Percentiles rank a stretch among this genome's conserved stretches.
Conservation (phyloP, 352 stramenopile species). For the Globisporangium iwayamae region DNA sequence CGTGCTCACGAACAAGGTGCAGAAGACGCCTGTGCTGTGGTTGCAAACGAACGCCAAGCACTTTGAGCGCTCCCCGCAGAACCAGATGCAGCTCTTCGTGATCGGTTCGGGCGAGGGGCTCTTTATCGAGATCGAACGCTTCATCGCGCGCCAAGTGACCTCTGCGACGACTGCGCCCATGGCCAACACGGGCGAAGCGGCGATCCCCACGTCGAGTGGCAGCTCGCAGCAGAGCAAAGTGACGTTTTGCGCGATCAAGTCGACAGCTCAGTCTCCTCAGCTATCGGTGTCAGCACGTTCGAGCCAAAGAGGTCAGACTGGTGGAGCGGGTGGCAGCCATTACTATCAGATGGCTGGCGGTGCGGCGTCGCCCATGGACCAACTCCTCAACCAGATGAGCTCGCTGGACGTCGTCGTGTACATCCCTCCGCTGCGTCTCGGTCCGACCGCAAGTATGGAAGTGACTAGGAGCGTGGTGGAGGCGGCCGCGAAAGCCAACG, state of each 20-base stretch:
- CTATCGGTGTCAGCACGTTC: slow-evolving; percentile 9
- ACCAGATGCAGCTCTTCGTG: slow-evolving; percentile 80
- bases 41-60: slow-evolving; percentile 29
- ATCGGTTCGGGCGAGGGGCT: slow-evolving; percentile 63
- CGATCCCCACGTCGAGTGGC: slow-evolving; percentile 37
- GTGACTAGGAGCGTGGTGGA: slow-evolving; percentile 51
- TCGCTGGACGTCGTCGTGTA: slow-evolving; percentile 65
- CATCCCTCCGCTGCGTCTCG: slow-evolving; percentile 61
- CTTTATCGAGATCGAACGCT: slow-evolving; percentile 64
- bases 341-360: slow-evolving; percentile 42
- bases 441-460: slow-evolving; percentile 44
- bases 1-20: slow-evolving; percentile 39
- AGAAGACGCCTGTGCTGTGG: slow-evolving; percentile 46
- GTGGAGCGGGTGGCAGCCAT: not conserved
- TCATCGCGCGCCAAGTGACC: slow-evolving; percentile 59
- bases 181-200: slow-evolving; percentile 36
- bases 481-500: slow-evolving; percentile 42
- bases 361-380: slow-evolving; percentile 39
- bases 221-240: slow-evolving; percentile 54
- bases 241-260: slow-evolving; percentile 71
- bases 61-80: slow-evolving; percentile 52
- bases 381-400: slow-evolving; percentile 60
- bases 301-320: not conserved
- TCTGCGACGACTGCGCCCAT: slow-evolving; percentile 29
- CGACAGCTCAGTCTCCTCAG: slow-evolving; percentile 18